phyloP scores from a whole-genome alignment of 495 filamentous ascomycete genomes.

The Tetracladium setigerum region DNA sequence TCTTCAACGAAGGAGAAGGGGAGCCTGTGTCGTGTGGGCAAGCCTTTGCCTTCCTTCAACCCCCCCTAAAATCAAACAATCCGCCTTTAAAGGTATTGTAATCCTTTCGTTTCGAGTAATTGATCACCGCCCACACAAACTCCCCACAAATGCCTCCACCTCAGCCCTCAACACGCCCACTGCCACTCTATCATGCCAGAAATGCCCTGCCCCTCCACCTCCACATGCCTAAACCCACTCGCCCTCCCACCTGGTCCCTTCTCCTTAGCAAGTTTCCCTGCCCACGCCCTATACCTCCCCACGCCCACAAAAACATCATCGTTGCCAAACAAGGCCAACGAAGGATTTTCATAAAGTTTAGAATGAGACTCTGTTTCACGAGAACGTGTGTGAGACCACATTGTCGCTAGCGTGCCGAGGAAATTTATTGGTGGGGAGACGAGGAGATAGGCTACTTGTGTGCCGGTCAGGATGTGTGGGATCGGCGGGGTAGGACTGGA shows the following conservation, averaged over 20 bases:
- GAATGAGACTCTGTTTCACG: not conserved
- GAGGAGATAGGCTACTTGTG: conserved; percentile 59
- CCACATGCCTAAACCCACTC: conserved; percentile 8
- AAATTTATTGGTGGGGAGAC: conserved; percentile 72
- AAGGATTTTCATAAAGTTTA: conserved; percentile 30
- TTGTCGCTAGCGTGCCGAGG: conserved; percentile 47
- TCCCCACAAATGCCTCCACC: conserved; percentile 11
- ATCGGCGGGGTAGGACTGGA: not conserved
- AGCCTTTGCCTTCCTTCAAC: too few relatives aligned
- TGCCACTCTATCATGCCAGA: conserved; percentile 17
- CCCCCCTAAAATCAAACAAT: too few relatives aligned
- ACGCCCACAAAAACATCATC: conserved; percentile 68
- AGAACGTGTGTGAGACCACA: conserved; percentile 30
- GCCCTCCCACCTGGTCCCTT: not conserved
- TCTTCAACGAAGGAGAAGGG: too few relatives aligned
- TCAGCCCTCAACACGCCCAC: conserved; percentile 10
- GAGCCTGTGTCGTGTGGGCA: too few relatives aligned
- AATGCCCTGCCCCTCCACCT: conserved; percentile 22
- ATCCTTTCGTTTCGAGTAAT: too few relatives aligned
- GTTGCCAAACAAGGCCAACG: conserved; percentile 72
- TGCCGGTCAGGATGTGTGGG: conserved; percentile 18
- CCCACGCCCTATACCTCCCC: conserved; percentile 65
- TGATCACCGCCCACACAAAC: not conserved
- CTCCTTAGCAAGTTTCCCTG: conserved; percentile 38
- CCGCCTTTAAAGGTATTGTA: too few relatives aligned